Conservation (phyloP, 129 eudicot species). For the Flaveria trinervia region DNA sequence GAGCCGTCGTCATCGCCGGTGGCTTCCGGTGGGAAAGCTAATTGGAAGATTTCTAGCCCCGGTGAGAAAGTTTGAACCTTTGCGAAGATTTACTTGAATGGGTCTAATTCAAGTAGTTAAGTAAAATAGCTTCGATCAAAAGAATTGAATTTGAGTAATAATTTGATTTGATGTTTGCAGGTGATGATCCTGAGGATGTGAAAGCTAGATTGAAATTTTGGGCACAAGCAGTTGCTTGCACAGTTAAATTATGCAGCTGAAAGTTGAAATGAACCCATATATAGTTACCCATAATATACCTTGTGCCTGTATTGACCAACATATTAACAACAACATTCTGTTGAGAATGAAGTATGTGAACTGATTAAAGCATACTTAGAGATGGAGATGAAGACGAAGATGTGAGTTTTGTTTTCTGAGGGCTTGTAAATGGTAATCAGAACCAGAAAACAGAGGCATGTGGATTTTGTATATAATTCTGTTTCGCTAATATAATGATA, state of each 20-base stretch:
- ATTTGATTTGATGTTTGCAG: slow-evolving; percentile 24
- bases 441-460: slow-evolving; percentile 5
- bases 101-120: too few species aligned
- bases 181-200: slow-evolving; percentile 85
- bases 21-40: slow-evolving; percentile 39
- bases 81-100: too few species aligned
- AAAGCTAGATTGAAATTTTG: slow-evolving; percentile 81
- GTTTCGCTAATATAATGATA: slow-evolving; percentile 17
- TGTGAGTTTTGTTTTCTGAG: not conserved
- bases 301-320: not conserved
- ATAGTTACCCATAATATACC: not conserved
- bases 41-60: slow-evolving; percentile 80
- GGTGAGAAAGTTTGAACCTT: slow-evolving; percentile 34
- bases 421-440: slow-evolving; percentile 24
- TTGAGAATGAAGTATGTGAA: not conserved
- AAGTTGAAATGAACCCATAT: not conserved
- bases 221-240: slow-evolving; percentile 83
- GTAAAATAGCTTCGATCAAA: too few species aligned
- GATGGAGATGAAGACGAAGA: not conserved
- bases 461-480: slow-evolving; percentile 19
- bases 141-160: not conserved
- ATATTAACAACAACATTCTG: not conserved
- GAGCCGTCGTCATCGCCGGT: slow-evolving; percentile 35
- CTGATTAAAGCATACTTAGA: slow-evolving; percentile 22
- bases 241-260: slow-evolving; percentile 70